Evolutionary conservation across 2,329 filamentous ascomycete genomes (phyloP).

Genomic region (Penicillium sp.): DNA sequence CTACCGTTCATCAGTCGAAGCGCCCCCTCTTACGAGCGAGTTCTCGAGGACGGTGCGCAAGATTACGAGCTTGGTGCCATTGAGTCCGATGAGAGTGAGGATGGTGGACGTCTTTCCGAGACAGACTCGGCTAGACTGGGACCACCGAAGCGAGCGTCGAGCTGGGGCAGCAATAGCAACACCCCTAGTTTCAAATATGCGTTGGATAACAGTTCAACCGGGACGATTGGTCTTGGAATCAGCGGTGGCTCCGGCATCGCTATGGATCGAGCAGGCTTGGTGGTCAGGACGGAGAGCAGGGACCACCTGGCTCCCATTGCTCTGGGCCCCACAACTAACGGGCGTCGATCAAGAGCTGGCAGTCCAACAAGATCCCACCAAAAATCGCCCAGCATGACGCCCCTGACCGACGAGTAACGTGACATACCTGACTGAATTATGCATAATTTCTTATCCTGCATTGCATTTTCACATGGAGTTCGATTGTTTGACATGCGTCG

Average conservation of each 20-base stretch:
- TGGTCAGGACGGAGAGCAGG: constrained; percentile 79
- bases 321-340: constrained; percentile 48
- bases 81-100: constrained; percentile 51
- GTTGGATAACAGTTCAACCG: constrained; percentile 40
- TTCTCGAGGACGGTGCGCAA: constrained; percentile 72
- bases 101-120: constrained; percentile 64
- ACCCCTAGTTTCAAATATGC: constrained; percentile 37
- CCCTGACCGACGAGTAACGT: constrained; percentile 34
- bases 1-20: constrained; percentile 35
- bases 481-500: constrained; percentile 5
- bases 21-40: constrained; percentile 68
- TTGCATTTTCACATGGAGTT: constrained; percentile 27
- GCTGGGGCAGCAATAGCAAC: constrained; percentile 30
- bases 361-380: constrained; percentile 47
- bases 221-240: constrained; percentile 37
- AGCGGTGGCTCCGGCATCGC: constrained; percentile 34
- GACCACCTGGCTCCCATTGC: constrained; percentile 66
- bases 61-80: constrained; percentile 76
- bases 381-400: constrained; percentile 36
- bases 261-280: constrained; percentile 67
- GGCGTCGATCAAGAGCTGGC: constrained; percentile 42
- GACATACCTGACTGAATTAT: constrained; percentile 12
- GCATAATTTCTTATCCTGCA: constrained; percentile 11
- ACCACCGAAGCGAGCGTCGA: constrained; percentile 49
- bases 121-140: constrained; percentile 49